Percentiles rank a stretch among this genome's conserved stretches.
phyloP scores from a whole-genome alignment of 805 yeast genomes.

The Candida hispaniensis region DNA sequence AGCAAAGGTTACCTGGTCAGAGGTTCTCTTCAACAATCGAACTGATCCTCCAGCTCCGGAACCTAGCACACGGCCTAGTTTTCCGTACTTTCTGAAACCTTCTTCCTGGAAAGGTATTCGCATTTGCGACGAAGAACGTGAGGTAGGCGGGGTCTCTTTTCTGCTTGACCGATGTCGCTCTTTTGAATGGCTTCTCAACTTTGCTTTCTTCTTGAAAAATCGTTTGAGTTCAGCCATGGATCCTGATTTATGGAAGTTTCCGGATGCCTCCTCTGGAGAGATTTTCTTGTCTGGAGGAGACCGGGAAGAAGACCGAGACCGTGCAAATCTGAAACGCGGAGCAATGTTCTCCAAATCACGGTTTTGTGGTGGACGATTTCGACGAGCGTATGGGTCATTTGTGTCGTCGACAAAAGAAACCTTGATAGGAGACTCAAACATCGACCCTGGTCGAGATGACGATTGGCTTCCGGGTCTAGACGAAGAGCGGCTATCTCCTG shows the following conservation, averaged over 20 bases:
- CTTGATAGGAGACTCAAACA: neutral
- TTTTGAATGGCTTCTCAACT: slow-evolving; percentile 18
- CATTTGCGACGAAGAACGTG: slow-evolving; percentile 5
- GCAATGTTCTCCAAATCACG: slow-evolving; percentile 25
- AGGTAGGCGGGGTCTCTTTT: slow-evolving; percentile 1
- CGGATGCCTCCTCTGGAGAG: slow-evolving; percentile 14
- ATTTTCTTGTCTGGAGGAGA: slow-evolving; percentile 10
- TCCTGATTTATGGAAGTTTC: slow-evolving; percentile 20
- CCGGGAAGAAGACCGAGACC: slow-evolving; percentile 4
- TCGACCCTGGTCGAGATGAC: slow-evolving; percentile 2
- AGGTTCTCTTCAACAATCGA: slow-evolving; percentile 52
- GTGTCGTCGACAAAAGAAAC: slow-evolving; percentile 8
- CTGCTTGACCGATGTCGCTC: slow-evolving; percentile 3
- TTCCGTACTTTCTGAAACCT: slow-evolving; percentile 38
- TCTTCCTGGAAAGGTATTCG: neutral
- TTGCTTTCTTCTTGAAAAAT: slow-evolving; percentile 31
- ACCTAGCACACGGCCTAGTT: slow-evolving; percentile 77
- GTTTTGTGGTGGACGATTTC: slow-evolving; percentile 24
- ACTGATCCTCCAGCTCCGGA: slow-evolving; percentile 96
- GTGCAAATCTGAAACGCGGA: slow-evolving; percentile 28
- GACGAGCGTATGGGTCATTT: slow-evolving; percentile 29
- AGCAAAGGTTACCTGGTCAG: slow-evolving; percentile 69
- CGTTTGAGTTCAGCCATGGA: slow-evolving; percentile 34
- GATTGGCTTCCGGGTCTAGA: slow-evolving; percentile 2
- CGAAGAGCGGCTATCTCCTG: neutral